Conservation (phyloP, 176 grass and related monocot species). For the Cymbopogon citratus region DNA sequence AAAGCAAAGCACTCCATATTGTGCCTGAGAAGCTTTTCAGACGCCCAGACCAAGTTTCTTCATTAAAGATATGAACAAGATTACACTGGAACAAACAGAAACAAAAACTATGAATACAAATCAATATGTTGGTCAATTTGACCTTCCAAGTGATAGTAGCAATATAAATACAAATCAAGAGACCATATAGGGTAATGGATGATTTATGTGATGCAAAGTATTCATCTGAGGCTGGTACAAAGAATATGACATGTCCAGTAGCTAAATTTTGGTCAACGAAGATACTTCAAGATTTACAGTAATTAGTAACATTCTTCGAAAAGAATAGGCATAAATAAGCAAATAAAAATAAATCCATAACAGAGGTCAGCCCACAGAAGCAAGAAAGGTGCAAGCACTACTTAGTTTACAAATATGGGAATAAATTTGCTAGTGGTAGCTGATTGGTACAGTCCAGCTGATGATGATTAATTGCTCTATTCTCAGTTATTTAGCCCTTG, state of each 20-base stretch:
- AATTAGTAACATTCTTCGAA: background rate
- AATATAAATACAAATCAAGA: background rate
- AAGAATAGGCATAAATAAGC: background rate
- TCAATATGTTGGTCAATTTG: background rate
- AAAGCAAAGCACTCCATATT: constrained; percentile 69
- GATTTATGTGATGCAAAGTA: constrained; percentile 1
- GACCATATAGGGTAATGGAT: background rate
- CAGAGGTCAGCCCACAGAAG: background rate
- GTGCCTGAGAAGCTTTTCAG: constrained; percentile 63
- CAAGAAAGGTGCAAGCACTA: background rate
- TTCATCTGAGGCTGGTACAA: background rate
- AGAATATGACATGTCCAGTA: background rate
- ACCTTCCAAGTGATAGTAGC: background rate
- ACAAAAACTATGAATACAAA: constrained; percentile 17
- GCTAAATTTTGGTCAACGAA: background rate
- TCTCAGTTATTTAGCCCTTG: background rate
- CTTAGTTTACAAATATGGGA: background rate
- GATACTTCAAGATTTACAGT: background rate
- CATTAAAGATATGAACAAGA: constrained; percentile 70
- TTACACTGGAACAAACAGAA: constrained; percentile 68
- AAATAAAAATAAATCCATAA: background rate
- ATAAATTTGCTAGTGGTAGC: background rate
- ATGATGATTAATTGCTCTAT: background rate
- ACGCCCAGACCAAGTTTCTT: constrained; percentile 71
- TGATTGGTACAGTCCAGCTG: background rate